A percentile compares a stretch with the other conserved stretches of the same genome.
These are phyloP conservation scores for Lipomyces orientalis DNA, from an alignment of 805 yeast genomes.

Conservation along the genomic window DNA sequence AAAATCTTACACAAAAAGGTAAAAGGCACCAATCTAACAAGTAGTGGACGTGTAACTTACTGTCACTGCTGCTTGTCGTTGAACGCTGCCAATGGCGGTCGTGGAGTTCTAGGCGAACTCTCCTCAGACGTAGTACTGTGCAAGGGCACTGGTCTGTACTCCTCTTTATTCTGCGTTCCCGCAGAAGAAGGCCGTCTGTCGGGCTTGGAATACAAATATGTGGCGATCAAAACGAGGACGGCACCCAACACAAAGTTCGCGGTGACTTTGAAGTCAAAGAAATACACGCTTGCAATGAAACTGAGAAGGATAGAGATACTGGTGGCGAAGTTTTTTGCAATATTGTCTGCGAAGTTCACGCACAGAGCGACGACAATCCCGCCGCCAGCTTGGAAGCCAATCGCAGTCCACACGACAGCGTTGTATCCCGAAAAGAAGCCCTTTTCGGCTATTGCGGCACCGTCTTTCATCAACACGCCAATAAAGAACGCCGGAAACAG, in stretches of 20 bases:
- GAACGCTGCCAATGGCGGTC: constrained; percentile 1
- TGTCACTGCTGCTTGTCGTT: constrained; percentile 1
- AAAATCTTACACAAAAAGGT: neutral
- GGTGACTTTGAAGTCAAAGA: constrained; percentile 48
- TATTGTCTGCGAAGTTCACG: constrained; percentile 52
- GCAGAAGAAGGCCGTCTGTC: constrained; percentile 21
- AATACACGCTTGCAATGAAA: constrained; percentile 47
- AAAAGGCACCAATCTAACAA: neutral
- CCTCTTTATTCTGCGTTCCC: constrained; percentile 5
- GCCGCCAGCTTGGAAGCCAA: constrained; percentile 50
- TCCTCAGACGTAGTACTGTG: constrained; percentile 29
- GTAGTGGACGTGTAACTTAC: neutral
- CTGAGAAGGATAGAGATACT: constrained; percentile 49
- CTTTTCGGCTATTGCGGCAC: constrained; percentile 44
- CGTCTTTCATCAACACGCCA: constrained; percentile 48
- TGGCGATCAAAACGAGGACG: constrained; percentile 46
- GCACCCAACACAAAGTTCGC: constrained; percentile 49
- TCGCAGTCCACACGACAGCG: constrained; percentile 48
- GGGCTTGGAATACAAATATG: constrained; percentile 47
- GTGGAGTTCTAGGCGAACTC: constrained; percentile 16
- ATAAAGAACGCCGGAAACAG: constrained; percentile 49
- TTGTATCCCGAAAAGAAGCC: constrained; percentile 52
- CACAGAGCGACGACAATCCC: constrained; percentile 52
- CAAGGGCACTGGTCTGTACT: constrained; percentile 29
- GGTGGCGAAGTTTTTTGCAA: constrained; percentile 52